Percentiles rank a stretch among this genome's conserved stretches.
phyloP scores from a whole-genome alignment of 169 alveolate species.

The Plasmodium coatneyi region DNA sequence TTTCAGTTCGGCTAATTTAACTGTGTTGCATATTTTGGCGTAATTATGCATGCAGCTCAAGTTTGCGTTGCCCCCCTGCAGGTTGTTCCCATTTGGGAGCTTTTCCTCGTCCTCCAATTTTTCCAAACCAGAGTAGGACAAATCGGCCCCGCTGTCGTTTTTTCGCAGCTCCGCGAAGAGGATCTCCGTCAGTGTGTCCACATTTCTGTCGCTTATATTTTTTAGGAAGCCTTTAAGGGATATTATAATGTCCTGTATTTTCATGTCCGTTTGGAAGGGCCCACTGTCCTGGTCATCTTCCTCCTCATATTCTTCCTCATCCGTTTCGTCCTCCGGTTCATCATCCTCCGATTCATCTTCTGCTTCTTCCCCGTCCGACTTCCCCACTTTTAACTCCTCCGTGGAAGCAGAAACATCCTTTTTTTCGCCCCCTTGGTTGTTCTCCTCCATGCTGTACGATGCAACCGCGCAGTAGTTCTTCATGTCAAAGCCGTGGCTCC shows the following conservation, averaged over 20 bases:
- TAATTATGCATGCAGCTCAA: neutral
- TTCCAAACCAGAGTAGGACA: slow-evolving; percentile 33
- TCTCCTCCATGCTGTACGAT: neutral
- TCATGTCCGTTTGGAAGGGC: slow-evolving; percentile 9
- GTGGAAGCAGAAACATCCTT: neutral
- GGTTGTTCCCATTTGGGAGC: neutral
- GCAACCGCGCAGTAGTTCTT: slow-evolving; percentile 19
- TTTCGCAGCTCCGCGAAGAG: slow-evolving; percentile 29
- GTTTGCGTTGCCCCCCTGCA: neutral
- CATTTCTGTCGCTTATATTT: slow-evolving; percentile 54
- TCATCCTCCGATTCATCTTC: neutral
- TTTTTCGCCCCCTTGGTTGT: neutral
- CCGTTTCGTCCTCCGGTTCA: neutral
- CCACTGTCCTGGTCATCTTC: neutral
- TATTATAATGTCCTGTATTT: slow-evolving; percentile 24
- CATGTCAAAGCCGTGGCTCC: neutral
- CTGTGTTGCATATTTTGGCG: slow-evolving; percentile 1
- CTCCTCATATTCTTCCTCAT: neutral
- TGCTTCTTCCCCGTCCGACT: neutral
- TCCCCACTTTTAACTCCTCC: neutral
- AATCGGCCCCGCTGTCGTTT: slow-evolving; percentile 21
- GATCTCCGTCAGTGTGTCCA: slow-evolving; percentile 33
- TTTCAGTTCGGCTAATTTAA: slow-evolving; percentile 30
- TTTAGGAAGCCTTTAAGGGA: slow-evolving; percentile 46
- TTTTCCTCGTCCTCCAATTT: slow-evolving; percentile 1